Conservation (phyloP, 768 basidiomycete species). For the Amanita muscaria region DNA sequence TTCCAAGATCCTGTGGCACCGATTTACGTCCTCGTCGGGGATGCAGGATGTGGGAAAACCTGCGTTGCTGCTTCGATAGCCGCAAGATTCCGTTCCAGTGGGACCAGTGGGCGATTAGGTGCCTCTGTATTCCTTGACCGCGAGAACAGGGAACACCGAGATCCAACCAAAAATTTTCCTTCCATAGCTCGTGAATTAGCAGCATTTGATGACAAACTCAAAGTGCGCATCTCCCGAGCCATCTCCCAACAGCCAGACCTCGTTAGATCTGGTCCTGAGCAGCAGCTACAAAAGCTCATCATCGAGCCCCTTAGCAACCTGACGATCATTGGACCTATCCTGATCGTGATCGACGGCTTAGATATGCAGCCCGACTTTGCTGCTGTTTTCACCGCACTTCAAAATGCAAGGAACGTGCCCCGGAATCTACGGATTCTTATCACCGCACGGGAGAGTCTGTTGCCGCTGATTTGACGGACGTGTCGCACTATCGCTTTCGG, state of each 20-base stretch:
- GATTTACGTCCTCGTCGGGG: constrained; percentile 20
- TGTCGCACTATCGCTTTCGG: not conserved
- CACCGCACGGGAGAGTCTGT: constrained; percentile 17
- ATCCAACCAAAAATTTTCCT: constrained; percentile 19
- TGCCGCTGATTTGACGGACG: not conserved
- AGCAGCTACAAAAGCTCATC: constrained; percentile 22
- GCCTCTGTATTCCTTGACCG: constrained; percentile 23
- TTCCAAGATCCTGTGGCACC: constrained; percentile 9
- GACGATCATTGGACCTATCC: constrained; percentile 20
- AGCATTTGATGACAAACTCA: constrained; percentile 17
- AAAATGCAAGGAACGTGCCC: constrained; percentile 12
- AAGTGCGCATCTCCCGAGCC: constrained; percentile 4
- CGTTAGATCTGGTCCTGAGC: constrained; percentile 3
- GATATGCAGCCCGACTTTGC: constrained; percentile 16
- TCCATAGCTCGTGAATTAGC: constrained; percentile 27
- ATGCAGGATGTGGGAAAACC: constrained; percentile 23
- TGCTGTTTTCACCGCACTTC: constrained; percentile 1
- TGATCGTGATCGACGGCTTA: constrained; percentile 28
- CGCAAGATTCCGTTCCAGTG: constrained; percentile 15
- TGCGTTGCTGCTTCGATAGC: constrained; percentile 23
- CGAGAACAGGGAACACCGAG: constrained; percentile 11
- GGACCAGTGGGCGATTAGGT: constrained; percentile 20
- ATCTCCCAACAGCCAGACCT: constrained; percentile 1
- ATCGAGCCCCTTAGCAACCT: constrained; percentile 17
- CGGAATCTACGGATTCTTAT: constrained; percentile 20